Base-by-base conservation (phyloP, 2,329 filamentous ascomycete species). In the Cordyceps farinosa region DNA sequence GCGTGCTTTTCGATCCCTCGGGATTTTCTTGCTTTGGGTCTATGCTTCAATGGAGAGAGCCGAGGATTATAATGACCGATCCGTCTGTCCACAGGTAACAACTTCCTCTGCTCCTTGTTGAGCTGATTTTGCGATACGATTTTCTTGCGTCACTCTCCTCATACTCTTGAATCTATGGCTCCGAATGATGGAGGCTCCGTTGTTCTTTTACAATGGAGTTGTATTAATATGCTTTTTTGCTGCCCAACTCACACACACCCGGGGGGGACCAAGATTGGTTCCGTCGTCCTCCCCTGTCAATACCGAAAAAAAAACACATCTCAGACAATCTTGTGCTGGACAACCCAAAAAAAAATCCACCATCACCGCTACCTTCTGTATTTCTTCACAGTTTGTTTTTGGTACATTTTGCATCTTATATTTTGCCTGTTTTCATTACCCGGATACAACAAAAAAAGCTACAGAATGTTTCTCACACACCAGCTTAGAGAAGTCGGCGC, bases 21-120 rank as follows among this genome's bases (percentile, higher is more conserved):
- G 67, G 70, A 73, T 78, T 80, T 78, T 79, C 77, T 79, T 42
- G 27, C 29, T 62, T 48, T 80, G 73, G 68, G 76, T 78, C 74
- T 77, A 22, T 51, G 45, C 38, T 52, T 51, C 36, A 60, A 32
- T 17, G 5, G 76, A 78, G 71, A 66, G 74, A 75, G 74, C 74
- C 74, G 76, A 73, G 76, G 77, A 70, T 70, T 22, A 62, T 74
- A 71, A 72, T 72, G 45, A 61, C 13, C 44, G 66, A 66, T 68
- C 66, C 65, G 66, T 50, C 67, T 65, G 68, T 69, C 59, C 67
- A 65, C 61, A 61, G 51, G 62, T 70, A 44, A 30, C 22, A 30
- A 5, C 42, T 48, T 36, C 70, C 71, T 73, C 69, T 68, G 70
- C 74, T 74, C 72, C 57, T 53, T 44, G 13, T 13, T 44, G 34